Base-by-base conservation (phyloP, 2,329 filamentous ascomycete species). In the Diaporthe eres region DNA sequence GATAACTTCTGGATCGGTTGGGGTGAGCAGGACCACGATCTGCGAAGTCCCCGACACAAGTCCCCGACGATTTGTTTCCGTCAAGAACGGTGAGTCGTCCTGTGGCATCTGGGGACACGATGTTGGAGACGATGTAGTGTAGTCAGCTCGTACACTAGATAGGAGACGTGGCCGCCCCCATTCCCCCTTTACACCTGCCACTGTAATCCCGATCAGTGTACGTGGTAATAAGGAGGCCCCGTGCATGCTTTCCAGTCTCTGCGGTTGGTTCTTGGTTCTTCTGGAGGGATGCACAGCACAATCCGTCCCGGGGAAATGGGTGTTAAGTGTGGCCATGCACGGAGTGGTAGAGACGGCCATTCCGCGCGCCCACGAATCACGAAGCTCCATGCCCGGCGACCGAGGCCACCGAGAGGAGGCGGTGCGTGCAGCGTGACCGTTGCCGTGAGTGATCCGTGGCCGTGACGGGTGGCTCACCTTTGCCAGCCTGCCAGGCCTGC, bases 1-100 rank as follows among this genome's bases (percentile, higher is more conserved):
- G 65, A 70, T 70, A 47, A 70, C n/a, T 55, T 70, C 34, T 70
- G 65, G 65, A 55, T 42, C 65, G 65, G 49, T 70, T 28, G 65
- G 65, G 65, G 65, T 12, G 47, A 39, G 65, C 65, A 55, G 65
- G 47, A 55, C 49, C 65, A 55, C 49, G 65, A 70, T 70, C 65
- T 53, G 49, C 49, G 49, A 55, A 55, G 34, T 70, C 49, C 49
- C 65, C 65, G 65, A 70, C 65, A 55, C 31, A 25, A 37, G 31
- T 42, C 7, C 49, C 44, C 31, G 34, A 22, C 34, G 6, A 39
- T 53, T 53, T 68, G 47, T 42, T 68, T 53, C 47, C 47, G 19
- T 25, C 28, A 10, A 68, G 31, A 25, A 39, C 65, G 47, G 65
- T 53, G 65, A 68, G 65, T 65, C 39, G 65, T 65, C 39, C n/a